Evolutionary conservation across 169 alveolate genomes (phyloP), one percentile per base, ranked within the genome.

Genomic region (Plasmodium falciparum): DNA sequence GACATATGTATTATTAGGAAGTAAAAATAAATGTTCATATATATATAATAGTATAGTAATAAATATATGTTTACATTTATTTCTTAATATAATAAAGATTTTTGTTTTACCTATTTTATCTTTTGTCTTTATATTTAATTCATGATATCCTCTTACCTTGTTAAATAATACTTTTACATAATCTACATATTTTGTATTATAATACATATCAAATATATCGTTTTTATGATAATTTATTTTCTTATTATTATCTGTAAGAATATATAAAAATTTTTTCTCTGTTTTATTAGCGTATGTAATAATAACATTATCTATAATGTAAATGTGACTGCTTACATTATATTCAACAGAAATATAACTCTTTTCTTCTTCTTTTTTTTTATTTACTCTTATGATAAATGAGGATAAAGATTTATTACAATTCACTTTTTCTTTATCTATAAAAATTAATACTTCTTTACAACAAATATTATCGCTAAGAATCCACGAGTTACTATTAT

Each of bases 1-100:
- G 11, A 78, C 49, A 43, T 78, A 33, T n/a, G 39, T n/a, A 39
- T 63, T 69, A 70, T 78, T 29, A 4, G 89, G 89, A 15, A 78
- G 39, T 59, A 78, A 52, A 20, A 49, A 26, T 7, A 65, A 47
- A 49, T 22, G 15, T 70, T 78, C 89, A 45, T 78, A 65, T 39
- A 78, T 71, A 65, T 24, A 52, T 2, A 78, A 66, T 26, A 58
- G 47, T 2, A 24, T 39, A 43, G 33, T 43, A 39, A 65, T 65
- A 78, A 78, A 78, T 13, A 78, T 66, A 43, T 56, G 26, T 56
- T 65, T 78, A 54, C 89, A 78, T 24, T 65, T 78, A 71, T 78
- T 78, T 5, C 12, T 56, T 65, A 78, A 17, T 4, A 20, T 47
- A 50, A 78, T 33, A 45, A 66, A 22, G 22, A 78, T 17, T 52